Conservation (phyloP, 208 protist species). For the Acanthamoeba healyi region DNA sequence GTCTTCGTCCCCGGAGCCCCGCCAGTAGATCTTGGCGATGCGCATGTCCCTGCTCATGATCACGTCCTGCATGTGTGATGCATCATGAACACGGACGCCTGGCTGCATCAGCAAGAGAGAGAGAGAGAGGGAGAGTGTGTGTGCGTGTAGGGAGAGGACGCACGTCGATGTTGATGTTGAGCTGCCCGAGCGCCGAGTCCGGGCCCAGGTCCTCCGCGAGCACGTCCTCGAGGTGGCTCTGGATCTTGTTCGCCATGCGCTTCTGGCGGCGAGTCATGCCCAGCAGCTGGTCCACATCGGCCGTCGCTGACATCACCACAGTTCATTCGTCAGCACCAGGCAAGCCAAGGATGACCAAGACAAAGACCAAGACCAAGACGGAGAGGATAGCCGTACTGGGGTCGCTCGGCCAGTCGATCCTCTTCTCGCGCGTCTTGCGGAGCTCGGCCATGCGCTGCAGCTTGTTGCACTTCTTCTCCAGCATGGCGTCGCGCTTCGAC, state of each 20-base stretch:
- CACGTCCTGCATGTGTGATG: not conserved
- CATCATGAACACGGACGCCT: no score
- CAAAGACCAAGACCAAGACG: no score
- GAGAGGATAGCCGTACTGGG: not conserved
- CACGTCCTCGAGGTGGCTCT: constrained; percentile 33
- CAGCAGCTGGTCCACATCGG: constrained; percentile 39
- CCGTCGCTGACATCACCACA: not conserved
- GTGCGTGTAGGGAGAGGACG: not conserved
- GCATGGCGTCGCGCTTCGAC: constrained; percentile 10
- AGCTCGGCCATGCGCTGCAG: constrained; percentile 56
- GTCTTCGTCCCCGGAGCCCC: constrained; percentile 30
- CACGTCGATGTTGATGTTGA: constrained; percentile 36
- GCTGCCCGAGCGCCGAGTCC: not conserved
- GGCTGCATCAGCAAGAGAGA: no score
- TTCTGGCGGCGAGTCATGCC: constrained; percentile 19
- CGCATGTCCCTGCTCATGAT: constrained; percentile 50
- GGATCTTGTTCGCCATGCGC: constrained; percentile 43
- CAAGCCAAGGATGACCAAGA: no score
- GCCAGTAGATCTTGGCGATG: constrained; percentile 55
- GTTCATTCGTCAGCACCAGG: no score
- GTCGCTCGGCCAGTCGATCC: not conserved
- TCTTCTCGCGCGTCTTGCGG: constrained; percentile 41
- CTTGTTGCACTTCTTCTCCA: constrained; percentile 25
- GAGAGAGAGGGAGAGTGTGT: not conserved
- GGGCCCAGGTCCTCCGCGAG: not conserved